Evolutionary conservation across 345 rosid species (phyloP), one percentile per base, ranked within the genome.

Genomic region (Lagerstroemia speciosa): DNA sequence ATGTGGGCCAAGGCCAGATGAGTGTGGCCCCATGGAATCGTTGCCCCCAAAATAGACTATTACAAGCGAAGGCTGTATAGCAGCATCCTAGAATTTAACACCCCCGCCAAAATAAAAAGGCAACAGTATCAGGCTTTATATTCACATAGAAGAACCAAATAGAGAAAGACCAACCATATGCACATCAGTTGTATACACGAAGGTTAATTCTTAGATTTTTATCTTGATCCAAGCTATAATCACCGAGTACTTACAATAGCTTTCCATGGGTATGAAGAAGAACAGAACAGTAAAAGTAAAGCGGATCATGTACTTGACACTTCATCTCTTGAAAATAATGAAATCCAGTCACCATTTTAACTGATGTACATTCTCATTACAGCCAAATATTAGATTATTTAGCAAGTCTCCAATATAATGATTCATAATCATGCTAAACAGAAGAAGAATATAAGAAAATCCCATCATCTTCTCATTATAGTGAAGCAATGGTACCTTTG

Each of bases 31-130:
- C 94, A 95, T 89, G 9, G 99, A 92, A 72, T 92, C 98, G 58
- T 95, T 95, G 67, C 98, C 99, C 36, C 99, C 99, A 76, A 95
- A 90, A 78, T 95, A 95, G 20, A 89, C 98, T 73, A 95, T 80
- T 69, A 90, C 87, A 76, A 95, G 72, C 69, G 89, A 76, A 70
- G 99, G 99, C 75, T 90, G 98, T 61, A 48, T 74, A 19, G 73
- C 74, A 73, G 83, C 92, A 79, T 89, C 96, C 98, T 95, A 64
- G 27, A 69, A 65, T 65, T 65, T 37, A 62, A 62, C 20, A 41
- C 63, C 63, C 33, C 32, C 7, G 12, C 1, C 1, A 14, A 38
- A 38, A 38, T 2, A 52, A 17, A 17, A 17, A 50, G 3, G 22
- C 57, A 52, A 22, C 57, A 52, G 57, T 52, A 8, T 52, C 27